These are phyloP conservation scores for Colletotrichum spinosum DNA, from an alignment of 2,329 filamentous ascomycete genomes.

Conservation along the genomic window DNA sequence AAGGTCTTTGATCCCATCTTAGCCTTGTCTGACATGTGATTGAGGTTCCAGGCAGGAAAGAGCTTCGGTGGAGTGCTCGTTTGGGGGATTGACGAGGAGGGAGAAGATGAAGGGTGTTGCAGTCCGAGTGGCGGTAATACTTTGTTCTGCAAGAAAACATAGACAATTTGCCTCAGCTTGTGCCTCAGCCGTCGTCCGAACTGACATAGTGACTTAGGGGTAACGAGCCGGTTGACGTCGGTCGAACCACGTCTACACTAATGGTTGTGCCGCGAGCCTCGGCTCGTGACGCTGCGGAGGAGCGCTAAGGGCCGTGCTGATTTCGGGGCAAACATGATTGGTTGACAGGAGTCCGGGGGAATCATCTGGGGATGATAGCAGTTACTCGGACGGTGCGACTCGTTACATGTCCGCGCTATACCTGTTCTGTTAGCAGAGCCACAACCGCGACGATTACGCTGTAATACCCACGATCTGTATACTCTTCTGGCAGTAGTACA, in stretches of 20 bases:
- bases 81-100: background rate
- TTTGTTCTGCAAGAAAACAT: background rate
- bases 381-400: no score
- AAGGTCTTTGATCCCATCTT: constrained; percentile 60
- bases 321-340: constrained; percentile 34
- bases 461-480: no score
- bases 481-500: no score
- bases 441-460: no score
- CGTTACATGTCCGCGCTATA: no score
- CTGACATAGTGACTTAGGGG: constrained; percentile 1
- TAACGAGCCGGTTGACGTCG: constrained; percentile 31
- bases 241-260: constrained; percentile 19
- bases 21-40: background rate
- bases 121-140: no score
- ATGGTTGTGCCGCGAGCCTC: constrained; percentile 30
- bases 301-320: constrained; percentile 32
- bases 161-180: no score
- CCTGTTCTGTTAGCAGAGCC: no score
- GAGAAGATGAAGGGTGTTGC: no score
- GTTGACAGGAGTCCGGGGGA: constrained; percentile 20
- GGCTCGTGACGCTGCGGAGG: constrained; percentile 31
- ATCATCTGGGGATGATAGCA: constrained; percentile 19
- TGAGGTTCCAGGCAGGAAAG: constrained; percentile 3
- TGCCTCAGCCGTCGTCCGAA: background rate
- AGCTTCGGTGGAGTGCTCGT: background rate